Percentiles rank a stretch among this genome's conserved stretches.
Conservation (phyloP, 2,329 filamentous ascomycete genomes). For the Aspergillus sp. region DNA sequence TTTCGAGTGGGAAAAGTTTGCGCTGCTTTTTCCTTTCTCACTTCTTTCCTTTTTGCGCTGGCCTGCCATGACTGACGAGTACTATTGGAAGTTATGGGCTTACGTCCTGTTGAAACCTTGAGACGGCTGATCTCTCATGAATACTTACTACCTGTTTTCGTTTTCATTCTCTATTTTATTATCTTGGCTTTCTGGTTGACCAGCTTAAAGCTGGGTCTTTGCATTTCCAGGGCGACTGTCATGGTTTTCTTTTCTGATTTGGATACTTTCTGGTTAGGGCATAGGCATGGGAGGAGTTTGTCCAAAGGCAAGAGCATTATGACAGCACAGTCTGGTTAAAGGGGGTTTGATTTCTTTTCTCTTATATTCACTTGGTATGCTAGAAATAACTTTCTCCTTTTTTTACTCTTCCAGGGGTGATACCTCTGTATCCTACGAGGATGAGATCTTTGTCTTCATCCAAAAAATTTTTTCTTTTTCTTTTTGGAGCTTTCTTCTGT, state of each 20-base stretch:
- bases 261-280: conserved; percentile 3
- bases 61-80: conserved; percentile 9
- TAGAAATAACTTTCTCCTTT: conserved; percentile 8
- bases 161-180: conserved; percentile 3
- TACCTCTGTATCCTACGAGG: conserved; percentile 2
- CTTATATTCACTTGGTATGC: conserved; percentile 10
- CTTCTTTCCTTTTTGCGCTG: not conserved
- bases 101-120: too few species aligned
- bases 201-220: conserved; percentile 1
- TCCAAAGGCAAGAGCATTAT: conserved; percentile 11
- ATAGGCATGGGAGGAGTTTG: conserved; percentile 15
- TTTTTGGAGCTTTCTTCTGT: not conserved
- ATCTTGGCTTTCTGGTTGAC: not conserved
- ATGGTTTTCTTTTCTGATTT: conserved; percentile 11
- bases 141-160: conserved; percentile 1
- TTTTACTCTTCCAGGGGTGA: conserved; percentile 1
- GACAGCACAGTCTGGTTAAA: conserved; percentile 12
- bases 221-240: conserved; percentile 7
- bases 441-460: not conserved
- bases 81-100: conserved; percentile 4
- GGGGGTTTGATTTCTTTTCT: conserved; percentile 8
- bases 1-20: not conserved
- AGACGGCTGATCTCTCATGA: too few species aligned
- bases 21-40: not conserved
- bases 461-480: not conserved